These are phyloP conservation scores for Tetragonia tetragonoides DNA, from an alignment of 148 eudicot genomes.

Conservation along the genomic window DNA sequence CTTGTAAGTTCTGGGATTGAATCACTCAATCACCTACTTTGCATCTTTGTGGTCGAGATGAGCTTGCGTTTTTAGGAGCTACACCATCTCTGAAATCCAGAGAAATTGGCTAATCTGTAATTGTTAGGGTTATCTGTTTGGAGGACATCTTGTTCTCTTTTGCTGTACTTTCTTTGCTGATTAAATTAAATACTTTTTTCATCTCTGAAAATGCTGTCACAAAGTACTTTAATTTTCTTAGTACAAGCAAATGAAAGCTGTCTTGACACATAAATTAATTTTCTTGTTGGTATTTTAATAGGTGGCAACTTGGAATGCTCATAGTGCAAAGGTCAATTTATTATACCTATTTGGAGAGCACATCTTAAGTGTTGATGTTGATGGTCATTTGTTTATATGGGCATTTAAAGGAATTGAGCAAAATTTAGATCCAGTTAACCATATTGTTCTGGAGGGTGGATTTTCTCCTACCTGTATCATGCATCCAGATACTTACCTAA, in stretches of 20 bases:
- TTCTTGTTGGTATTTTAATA: constrained; percentile 25
- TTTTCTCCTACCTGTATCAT: constrained; percentile 77
- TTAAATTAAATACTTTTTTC: too few relatives aligned
- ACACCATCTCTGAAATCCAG: too few relatives aligned
- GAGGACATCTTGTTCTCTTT: too few relatives aligned
- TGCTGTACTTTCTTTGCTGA: too few relatives aligned
- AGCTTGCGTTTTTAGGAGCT: too few relatives aligned
- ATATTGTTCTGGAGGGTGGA: constrained; percentile 54
- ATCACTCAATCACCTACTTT: too few relatives aligned
- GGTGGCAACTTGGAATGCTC: constrained; percentile 94
- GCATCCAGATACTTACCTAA: constrained; percentile 97
- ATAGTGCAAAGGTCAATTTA: constrained; percentile 64
- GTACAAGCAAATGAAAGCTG: background rate
- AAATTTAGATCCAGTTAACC: constrained; percentile 64
- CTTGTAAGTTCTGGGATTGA: too few relatives aligned
- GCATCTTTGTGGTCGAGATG: too few relatives aligned
- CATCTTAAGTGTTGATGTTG: constrained; percentile 80
- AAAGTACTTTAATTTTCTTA: background rate
- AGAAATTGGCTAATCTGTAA: too few relatives aligned
- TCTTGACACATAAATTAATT: background rate
- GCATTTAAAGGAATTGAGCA: constrained; percentile 79
- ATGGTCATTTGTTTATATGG: constrained; percentile 77
- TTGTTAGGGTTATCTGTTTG: too few relatives aligned
- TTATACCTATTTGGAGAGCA: constrained; percentile 89
- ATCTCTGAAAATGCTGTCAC: background rate